Percentiles rank a stretch among this genome's conserved stretches.
These are phyloP conservation scores for Cupressus sempervirens DNA, from an alignment of 75 land plant genomes.

Conservation along the genomic window DNA sequence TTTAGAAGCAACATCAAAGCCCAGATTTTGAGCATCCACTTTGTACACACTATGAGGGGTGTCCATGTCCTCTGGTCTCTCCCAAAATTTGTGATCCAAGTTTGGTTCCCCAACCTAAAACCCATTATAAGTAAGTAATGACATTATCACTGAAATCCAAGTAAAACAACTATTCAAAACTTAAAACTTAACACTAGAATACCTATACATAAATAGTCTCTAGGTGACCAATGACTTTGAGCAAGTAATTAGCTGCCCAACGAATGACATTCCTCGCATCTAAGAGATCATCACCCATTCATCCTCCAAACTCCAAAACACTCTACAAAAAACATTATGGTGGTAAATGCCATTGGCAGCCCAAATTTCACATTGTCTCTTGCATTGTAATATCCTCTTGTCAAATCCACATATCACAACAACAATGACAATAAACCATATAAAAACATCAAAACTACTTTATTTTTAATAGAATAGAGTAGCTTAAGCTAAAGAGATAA, in stretches of 20 bases:
- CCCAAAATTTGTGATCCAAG: constrained; percentile 71
- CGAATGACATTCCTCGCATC: constrained; percentile 47
- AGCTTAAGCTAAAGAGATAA: no score
- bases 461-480: no score
- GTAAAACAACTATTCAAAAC: no score
- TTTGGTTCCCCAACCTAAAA: constrained; percentile 68
- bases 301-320: constrained; percentile 58
- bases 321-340: constrained; percentile 73
- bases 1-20: constrained; percentile 71
- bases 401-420: constrained; percentile 67
- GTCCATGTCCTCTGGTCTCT: constrained; percentile 86
- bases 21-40: no score
- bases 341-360: constrained; percentile 84
- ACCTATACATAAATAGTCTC: constrained; percentile 46
- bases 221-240: constrained; percentile 47
- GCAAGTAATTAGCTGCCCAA: constrained; percentile 72
- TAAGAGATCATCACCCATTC: constrained; percentile 38
- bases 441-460: no score
- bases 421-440: no score
- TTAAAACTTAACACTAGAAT: background rate
- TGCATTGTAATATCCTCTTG: constrained; percentile 82
- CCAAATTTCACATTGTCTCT: constrained; percentile 82
- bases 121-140: background rate
- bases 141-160: no score
- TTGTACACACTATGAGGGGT: no score